These are phyloP conservation scores for Amylocystis lapponica DNA, from an alignment of 768 basidiomycete species.

Conservation along the genomic window DNA sequence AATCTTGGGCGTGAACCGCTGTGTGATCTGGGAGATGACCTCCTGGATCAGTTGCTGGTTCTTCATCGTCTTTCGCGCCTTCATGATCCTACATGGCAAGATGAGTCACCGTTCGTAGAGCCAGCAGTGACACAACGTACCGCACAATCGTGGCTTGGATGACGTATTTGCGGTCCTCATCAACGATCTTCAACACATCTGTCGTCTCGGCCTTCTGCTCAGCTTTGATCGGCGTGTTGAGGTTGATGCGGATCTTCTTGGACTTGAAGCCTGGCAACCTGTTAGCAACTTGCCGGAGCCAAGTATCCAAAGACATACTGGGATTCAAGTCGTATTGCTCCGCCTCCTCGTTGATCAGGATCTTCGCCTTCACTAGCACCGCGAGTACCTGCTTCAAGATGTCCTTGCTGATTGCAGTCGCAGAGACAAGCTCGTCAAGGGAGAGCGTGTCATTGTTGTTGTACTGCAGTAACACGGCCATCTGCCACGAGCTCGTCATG, in stretches of 20 bases:
- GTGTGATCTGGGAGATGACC: constrained; percentile 83
- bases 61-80: constrained; percentile 93
- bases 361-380: constrained; percentile 70
- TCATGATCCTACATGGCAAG: constrained; percentile 70
- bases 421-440: constrained; percentile 69
- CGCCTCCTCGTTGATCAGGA: constrained; percentile 81
- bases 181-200: constrained; percentile 90
- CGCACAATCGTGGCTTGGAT: constrained; percentile 94
- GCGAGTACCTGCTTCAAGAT: constrained; percentile 66
- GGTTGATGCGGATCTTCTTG: constrained; percentile 89
- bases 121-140: constrained; percentile 26
- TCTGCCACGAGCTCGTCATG: constrained; percentile 93
- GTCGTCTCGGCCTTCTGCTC: constrained; percentile 88
- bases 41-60: constrained; percentile 87
- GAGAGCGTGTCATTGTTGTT: constrained; percentile 87
- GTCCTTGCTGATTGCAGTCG: constrained; percentile 78
- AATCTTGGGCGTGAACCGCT: constrained; percentile 88
- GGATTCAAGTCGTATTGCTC: constrained; percentile 94
- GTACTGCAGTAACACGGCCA: constrained; percentile 91
- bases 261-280: constrained; percentile 82
- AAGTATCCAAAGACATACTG: too few relatives aligned
- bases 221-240: constrained; percentile 90
- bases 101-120: background rate
- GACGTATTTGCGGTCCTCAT: constrained; percentile 95
- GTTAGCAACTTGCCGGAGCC: too few relatives aligned